These are phyloP conservation scores for Cladosporium phlei DNA, from an alignment of 2,329 filamentous ascomycete genomes.

Conservation along the genomic window DNA sequence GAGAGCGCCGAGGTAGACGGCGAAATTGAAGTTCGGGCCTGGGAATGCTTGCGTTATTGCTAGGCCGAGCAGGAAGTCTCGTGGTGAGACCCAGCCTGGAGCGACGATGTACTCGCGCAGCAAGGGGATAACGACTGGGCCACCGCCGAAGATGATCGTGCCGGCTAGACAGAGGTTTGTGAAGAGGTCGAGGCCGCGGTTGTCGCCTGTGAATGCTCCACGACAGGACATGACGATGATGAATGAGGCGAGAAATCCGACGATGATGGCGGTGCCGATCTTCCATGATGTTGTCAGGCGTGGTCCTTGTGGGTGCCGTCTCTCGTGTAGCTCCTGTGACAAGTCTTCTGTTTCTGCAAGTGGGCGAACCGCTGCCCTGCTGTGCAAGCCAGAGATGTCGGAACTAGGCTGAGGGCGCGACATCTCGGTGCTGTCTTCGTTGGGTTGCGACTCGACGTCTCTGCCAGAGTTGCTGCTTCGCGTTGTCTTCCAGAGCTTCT, in stretches of 20 bases:
- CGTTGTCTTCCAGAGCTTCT: constrained; percentile 2
- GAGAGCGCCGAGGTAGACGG: constrained; percentile 40
- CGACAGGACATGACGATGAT: constrained; percentile 51
- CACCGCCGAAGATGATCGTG: constrained; percentile 50
- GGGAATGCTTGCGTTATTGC: constrained; percentile 69
- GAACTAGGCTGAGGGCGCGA: too few relatives aligned
- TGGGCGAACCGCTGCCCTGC: too few relatives aligned
- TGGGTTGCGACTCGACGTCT: too few relatives aligned
- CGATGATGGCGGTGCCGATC: constrained; percentile 35
- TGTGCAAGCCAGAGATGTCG: too few relatives aligned
- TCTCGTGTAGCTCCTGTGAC: too few relatives aligned
- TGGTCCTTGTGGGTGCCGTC: too few relatives aligned
- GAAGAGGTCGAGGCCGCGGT: constrained; percentile 58
- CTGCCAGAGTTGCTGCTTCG: too few relatives aligned
- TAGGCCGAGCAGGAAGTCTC: constrained; percentile 68
- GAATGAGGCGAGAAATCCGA: constrained; percentile 52
- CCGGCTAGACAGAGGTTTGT: constrained; percentile 70
- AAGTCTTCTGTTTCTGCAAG: too few relatives aligned
- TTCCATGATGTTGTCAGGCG: too few relatives aligned
- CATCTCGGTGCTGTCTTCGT: too few relatives aligned
- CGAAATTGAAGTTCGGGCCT: constrained; percentile 56
- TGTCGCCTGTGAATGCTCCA: constrained; percentile 34
- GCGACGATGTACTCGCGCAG: constrained; percentile 51
- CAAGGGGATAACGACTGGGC: constrained; percentile 43
- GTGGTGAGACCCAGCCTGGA: constrained; percentile 64